A percentile compares a stretch with the other conserved stretches of the same genome.
Conservation (phyloP, 2,329 filamentous ascomycete species). For the Aspergillus fumigatiaffinis region DNA sequence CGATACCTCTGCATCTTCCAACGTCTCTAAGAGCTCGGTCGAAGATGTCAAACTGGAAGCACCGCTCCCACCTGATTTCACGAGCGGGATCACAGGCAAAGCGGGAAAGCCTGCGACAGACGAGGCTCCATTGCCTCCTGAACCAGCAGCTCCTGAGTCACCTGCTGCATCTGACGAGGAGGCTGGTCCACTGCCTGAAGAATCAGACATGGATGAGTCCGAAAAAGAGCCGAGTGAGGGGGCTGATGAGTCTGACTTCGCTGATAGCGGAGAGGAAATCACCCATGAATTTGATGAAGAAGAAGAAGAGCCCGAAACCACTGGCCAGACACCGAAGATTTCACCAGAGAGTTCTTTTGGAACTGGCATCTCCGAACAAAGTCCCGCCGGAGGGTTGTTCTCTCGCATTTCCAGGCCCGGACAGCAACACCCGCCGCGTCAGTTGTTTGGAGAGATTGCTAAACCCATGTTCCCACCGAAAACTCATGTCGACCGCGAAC, state of each 20-base stretch:
- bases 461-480: slow-evolving; percentile 36
- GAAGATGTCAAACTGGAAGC: slow-evolving; percentile 28
- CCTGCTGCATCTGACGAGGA: slow-evolving; percentile 16
- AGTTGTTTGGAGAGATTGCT: slow-evolving; percentile 44
- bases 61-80: slow-evolving; percentile 24
- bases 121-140: slow-evolving; percentile 24
- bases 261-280: slow-evolving; percentile 46
- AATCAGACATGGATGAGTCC: slow-evolving; percentile 33
- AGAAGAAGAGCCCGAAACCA: slow-evolving; percentile 25
- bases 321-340: slow-evolving; percentile 34
- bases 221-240: slow-evolving; percentile 24
- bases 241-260: slow-evolving; percentile 40
- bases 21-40: slow-evolving; percentile 37
- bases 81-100: slow-evolving; percentile 8
- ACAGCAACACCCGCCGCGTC: slow-evolving; percentile 25
- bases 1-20: slow-evolving; percentile 47
- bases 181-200: slow-evolving; percentile 30
- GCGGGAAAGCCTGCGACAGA: slow-evolving; percentile 5
- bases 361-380: slow-evolving; percentile 28
- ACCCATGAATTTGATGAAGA: slow-evolving; percentile 35
- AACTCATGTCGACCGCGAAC: slow-evolving; percentile 28
- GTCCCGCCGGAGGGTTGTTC: slow-evolving; percentile 39
- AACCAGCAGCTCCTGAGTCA: slow-evolving; percentile 22
- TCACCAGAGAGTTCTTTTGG: slow-evolving; percentile 46
- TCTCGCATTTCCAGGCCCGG: slow-evolving; percentile 31